Base-by-base conservation (phyloP, 2,329 filamentous ascomycete species). In the Claviceps sorghi region DNA sequence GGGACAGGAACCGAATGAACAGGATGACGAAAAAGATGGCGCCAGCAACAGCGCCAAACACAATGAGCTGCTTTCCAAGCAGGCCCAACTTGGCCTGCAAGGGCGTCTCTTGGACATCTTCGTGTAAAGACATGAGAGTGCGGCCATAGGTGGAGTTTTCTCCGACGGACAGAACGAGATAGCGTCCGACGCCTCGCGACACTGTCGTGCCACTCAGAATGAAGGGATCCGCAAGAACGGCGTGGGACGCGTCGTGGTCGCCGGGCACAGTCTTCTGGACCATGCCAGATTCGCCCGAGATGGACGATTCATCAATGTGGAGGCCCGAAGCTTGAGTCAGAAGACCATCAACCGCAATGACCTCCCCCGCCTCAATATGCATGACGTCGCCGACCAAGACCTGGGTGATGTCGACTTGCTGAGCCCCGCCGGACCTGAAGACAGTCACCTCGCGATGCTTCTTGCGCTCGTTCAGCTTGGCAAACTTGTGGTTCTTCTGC, bases 401-500 rank as follows among this genome's bases (percentile, higher is more conserved):
- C 60, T 88, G 82, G 57, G 84, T 76, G 4, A 88, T 76, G 0
- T 80, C 84, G 41, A 89, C 79, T 63, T 86, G 80, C 56, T 77
- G 74, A 0, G 80, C 81, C 58, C 75, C 80, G 32, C 85, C 87
- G 1, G 85, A 89, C n/a, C 87, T 82, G 50, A 86, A 71, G 10
- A 88, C 82, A 56, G 87, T 88, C 58, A 91, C 80, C 49, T 77
- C 71, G 34, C 86, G 77, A 61, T 88, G 82, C 49, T 88, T 82
- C 65, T 90, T 90, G 62, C 88, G 87, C 64, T 80, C 80, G 67
- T 89, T 89, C 54, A 90, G 70, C 64, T 87, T 88, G 41, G 86
- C 83, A 60, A 90, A 90, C 60, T 88, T 84, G 46, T 83, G 77
- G 64, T 89, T 86, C 65, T 89, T 89, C 61, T 90, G 86, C 76